A percentile compares a stretch with the other conserved stretches of the same genome.
These are phyloP conservation scores for Prunus persica DNA, from an alignment of 306 rosid genomes.

Conservation along the genomic window DNA sequence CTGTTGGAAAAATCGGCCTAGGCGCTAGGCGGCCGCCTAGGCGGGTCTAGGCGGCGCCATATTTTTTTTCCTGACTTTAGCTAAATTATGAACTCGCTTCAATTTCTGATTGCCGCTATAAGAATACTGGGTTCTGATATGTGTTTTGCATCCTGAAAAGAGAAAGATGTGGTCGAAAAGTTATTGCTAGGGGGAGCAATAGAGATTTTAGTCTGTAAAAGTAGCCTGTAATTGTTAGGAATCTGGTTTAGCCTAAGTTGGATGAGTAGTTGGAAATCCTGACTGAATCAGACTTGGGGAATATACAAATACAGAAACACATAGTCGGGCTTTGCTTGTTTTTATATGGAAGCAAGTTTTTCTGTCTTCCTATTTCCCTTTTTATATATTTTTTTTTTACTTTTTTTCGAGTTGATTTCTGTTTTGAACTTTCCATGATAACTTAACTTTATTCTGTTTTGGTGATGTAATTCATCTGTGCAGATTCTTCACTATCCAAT, in stretches of 20 bases:
- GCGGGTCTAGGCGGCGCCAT: too few species aligned
- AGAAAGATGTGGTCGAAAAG: not conserved
- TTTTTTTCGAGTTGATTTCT: not conserved
- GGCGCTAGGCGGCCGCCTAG: too few species aligned
- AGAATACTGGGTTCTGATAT: not conserved
- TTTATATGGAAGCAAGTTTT: not conserved
- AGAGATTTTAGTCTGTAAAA: not conserved
- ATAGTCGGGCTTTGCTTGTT: too few species aligned
- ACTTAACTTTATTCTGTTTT: conserved; percentile 9
- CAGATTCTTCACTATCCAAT: conserved; percentile 57
- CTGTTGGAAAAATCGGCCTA: too few species aligned
- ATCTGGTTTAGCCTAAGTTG: not conserved
- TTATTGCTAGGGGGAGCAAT: not conserved
- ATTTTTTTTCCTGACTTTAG: not conserved
- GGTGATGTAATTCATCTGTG: conserved; percentile 26
- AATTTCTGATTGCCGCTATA: not conserved
- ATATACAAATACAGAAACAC: too few species aligned
- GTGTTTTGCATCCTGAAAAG: not conserved
- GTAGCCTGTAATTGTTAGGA: not conserved
- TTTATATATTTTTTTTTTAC: not conserved
- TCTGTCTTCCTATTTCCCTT: not conserved
- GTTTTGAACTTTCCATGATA: not conserved
- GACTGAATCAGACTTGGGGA: too few species aligned
- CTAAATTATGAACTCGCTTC: not conserved
- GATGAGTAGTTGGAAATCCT: not conserved